Evolutionary conservation across 441 rosid species (phyloP).

Genomic region (Metrosideros polymorpha): DNA sequence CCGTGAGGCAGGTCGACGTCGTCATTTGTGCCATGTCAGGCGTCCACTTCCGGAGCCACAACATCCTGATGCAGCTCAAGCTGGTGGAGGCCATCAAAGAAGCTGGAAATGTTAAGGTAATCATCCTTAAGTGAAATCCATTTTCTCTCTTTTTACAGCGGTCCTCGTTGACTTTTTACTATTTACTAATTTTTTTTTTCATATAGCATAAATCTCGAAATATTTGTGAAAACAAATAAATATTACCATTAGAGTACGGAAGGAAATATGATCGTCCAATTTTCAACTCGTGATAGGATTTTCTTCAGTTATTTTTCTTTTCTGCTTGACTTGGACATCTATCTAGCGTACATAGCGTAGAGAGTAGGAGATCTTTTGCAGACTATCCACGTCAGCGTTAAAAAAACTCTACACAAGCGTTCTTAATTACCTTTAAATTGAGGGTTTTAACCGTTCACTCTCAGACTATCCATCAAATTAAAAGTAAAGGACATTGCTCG

Average conservation of each 20-base stretch:
- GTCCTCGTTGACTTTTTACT: background rate
- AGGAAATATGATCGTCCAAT: background rate
- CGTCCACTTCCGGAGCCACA: background rate
- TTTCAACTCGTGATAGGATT: background rate
- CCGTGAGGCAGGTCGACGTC: background rate
- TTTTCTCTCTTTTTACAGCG: background rate
- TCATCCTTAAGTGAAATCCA: background rate
- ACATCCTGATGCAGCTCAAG: background rate
- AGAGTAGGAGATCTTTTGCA: no score
- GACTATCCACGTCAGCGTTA: background rate
- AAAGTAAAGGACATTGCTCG: no score
- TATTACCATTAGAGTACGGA: background rate
- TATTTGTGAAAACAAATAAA: background rate
- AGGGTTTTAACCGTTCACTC: no score
- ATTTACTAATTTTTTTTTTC: background rate
- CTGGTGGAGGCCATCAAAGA: background rate
- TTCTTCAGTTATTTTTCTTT: background rate
- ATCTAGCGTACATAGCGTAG: no score
- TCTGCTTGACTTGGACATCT: no score
- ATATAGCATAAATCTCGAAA: background rate
- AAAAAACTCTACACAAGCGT: no score
- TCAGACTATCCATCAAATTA: no score
- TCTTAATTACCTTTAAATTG: no score
- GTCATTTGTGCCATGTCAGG: background rate
- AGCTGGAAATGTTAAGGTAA: background rate